These are phyloP conservation scores for Phytophthora capsici DNA, from an alignment of 352 stramenopile species.

Conservation along the genomic window DNA sequence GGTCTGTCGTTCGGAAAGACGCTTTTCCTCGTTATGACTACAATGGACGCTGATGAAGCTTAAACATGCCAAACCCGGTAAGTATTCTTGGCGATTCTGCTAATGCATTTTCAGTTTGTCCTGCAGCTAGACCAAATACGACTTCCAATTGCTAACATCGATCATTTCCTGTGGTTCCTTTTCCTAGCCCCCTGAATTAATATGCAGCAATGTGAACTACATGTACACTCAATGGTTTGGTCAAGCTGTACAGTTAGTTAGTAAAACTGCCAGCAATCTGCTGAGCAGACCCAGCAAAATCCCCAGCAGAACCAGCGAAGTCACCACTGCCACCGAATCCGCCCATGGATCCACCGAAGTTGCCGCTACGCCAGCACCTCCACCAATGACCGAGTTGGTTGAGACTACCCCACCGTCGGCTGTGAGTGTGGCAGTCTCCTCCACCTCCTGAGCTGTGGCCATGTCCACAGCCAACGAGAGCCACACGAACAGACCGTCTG, in stretches of 20 bases:
- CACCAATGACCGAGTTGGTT: conserved; percentile 17
- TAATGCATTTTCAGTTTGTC: background rate
- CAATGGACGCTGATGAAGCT: background rate
- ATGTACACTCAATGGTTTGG: background rate
- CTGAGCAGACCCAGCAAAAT: background rate
- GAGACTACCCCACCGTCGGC: conserved; percentile 25
- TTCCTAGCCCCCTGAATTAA: background rate
- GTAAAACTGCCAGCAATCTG: no score
- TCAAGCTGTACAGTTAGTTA: no score
- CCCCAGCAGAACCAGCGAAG: conserved; percentile 10
- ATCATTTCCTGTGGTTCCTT: background rate
- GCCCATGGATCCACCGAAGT: conserved; percentile 26
- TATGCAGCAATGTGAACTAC: background rate
- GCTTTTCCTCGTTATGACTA: background rate
- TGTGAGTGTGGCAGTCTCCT: conserved; percentile 16
- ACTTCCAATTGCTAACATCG: background rate
- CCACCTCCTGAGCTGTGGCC: conserved; percentile 15
- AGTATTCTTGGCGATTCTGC: background rate
- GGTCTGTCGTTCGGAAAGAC: background rate
- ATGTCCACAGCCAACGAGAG: conserved; percentile 36
- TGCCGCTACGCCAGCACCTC: conserved; percentile 7
- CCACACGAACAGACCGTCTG: conserved; percentile 25
- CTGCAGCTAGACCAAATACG: background rate
- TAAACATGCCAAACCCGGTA: background rate
- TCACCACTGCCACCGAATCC: conserved; percentile 12